phyloP scores from a whole-genome alignment of 257 asterid genomes.

The Verbena officinalis region DNA sequence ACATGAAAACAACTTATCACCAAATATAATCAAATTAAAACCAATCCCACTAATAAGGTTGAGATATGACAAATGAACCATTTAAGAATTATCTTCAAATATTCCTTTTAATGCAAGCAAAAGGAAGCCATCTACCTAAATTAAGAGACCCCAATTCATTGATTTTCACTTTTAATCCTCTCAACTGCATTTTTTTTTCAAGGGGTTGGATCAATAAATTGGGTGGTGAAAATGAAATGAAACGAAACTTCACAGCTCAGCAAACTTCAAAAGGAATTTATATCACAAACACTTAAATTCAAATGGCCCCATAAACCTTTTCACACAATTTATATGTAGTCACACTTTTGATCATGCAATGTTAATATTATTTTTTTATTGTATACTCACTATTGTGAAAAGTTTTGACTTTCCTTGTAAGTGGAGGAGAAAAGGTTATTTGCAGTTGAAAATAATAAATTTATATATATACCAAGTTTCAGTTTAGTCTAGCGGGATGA shows the following conservation, averaged over 20 bases:
- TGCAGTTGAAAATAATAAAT: neutral
- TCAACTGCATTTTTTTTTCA: constrained; percentile 17
- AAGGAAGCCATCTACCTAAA: constrained; percentile 30
- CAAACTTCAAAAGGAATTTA: constrained; percentile 32
- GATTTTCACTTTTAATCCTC: constrained; percentile 32
- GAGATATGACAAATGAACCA: neutral
- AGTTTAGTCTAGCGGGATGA: no score
- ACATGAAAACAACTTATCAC: constrained; percentile 10
- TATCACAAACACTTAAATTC: constrained; percentile 4
- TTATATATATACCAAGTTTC: neutral
- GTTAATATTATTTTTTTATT: neutral
- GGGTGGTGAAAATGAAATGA: constrained; percentile 30
- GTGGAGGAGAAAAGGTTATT: neutral
- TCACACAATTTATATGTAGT: neutral
- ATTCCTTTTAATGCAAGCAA: constrained; percentile 51
- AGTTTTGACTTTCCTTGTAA: neutral
- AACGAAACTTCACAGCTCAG: constrained; percentile 51
- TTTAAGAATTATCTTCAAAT: neutral
- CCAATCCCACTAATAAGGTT: neutral
- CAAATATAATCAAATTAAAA: constrained; percentile 7
- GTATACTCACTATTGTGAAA: neutral
- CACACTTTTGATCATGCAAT: neutral
- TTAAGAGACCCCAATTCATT: constrained; percentile 27
- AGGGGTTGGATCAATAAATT: constrained; percentile 24
- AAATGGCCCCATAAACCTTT: neutral